Base-by-base conservation (phyloP, 345 rosid species). In the Lagerstroemia speciosa region DNA sequence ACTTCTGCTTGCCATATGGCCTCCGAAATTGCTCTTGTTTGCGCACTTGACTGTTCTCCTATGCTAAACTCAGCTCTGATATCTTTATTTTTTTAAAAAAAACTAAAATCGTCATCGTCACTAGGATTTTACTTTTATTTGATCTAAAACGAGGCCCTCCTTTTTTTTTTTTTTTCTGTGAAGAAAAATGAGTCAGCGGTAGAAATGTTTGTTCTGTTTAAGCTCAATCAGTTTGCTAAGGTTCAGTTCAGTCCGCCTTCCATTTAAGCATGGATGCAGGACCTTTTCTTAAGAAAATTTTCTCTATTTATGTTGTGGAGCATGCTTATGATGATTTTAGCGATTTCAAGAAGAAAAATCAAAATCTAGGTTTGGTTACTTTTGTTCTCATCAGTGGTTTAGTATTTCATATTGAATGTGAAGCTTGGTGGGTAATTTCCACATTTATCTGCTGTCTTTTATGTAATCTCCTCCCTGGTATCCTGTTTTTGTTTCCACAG, bases 401-500 rank as follows among this genome's bases (percentile, higher is more conserved):
- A 6, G 9, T 6, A 52, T 10, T 24, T 52, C 29, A 41, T 41
- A 9, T 52, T 52, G 24, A 20, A 48, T 16, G 24, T 20, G 24
- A 48, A 48, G 22, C 22, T 48, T 48, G 53, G 24, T 48, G 20
- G 22, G 22, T 52, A 52, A 52, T n/a, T 22, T 52, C 11, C n/a
- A 7, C n/a, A 2, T 16, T 22, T n/a, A 22, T 52, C 10, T n/a
- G 30, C 29, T 53, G 1, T n/a, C 60, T 7, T 6, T 24, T 11
- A 17, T 19, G 2, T 48, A 48, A 17, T 48, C 17, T 48, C 17
- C 17, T 7, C 58, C 7, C 17, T 26, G 76, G 11, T 71, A 34
- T 4, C 67, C 72, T 24, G 27, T 48, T 20, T 41, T 20, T 53
- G 41, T 16, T 40, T 62, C 55, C 30, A 16, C 77, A 91, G 97